A percentile compares a stretch with the other conserved stretches of the same genome.
These are phyloP conservation scores for Hippophae gyantsensis DNA, from an alignment of 306 rosid genomes.

Conservation along the genomic window DNA sequence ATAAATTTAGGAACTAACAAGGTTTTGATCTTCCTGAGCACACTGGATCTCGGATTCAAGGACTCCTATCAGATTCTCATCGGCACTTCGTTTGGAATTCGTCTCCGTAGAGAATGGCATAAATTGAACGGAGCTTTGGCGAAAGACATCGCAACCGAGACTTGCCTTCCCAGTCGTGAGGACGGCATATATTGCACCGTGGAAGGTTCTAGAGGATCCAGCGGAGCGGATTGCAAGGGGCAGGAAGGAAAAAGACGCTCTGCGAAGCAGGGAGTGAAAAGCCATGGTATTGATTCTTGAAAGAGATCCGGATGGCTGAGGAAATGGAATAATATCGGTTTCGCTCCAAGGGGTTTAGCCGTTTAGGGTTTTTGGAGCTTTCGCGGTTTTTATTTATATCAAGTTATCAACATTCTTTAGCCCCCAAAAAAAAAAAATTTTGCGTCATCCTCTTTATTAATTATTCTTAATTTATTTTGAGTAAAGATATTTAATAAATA, in stretches of 20 bases:
- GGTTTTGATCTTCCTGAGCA: constrained; percentile 26
- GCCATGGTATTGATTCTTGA: constrained; percentile 29
- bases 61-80: constrained; percentile 26
- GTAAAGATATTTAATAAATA: too few relatives aligned
- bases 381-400: too few relatives aligned
- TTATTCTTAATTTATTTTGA: too few relatives aligned
- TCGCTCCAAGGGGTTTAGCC: constrained; percentile 1
- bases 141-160: constrained; percentile 16
- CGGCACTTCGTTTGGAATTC: constrained; percentile 20
- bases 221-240: constrained; percentile 33
- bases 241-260: constrained; percentile 37
- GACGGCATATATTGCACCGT: constrained; percentile 27
- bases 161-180: constrained; percentile 15
- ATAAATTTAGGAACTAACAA: constrained; percentile 5
- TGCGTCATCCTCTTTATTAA: too few relatives aligned
- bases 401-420: too few relatives aligned
- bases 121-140: constrained; percentile 24
- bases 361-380: background rate
- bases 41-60: constrained; percentile 52
- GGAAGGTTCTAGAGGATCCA: constrained; percentile 39
- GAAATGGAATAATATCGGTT: background rate
- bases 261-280: constrained; percentile 50
- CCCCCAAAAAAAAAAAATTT: too few relatives aligned
- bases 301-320: background rate
- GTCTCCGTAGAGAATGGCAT: constrained; percentile 32